Conservation (phyloP, 768 basidiomycete species). For the Hortiboletus campestris region DNA sequence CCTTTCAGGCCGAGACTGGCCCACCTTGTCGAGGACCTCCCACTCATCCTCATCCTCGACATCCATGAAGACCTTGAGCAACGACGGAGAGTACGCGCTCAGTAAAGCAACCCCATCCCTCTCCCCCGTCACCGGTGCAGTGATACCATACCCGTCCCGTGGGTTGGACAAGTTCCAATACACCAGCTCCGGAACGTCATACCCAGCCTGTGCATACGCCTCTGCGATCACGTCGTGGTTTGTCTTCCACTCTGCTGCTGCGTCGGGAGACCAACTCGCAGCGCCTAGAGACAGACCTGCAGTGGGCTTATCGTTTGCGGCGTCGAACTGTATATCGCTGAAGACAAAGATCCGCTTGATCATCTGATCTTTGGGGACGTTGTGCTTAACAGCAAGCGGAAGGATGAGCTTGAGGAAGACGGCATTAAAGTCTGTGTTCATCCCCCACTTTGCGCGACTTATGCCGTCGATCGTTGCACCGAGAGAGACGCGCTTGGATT, state of each 20-base stretch:
- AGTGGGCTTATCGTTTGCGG: not conserved
- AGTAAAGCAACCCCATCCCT: conserved; percentile 64
- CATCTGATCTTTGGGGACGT: conserved; percentile 67
- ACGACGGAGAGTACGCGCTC: conserved; percentile 65
- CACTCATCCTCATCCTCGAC: conserved; percentile 39
- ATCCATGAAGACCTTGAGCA: conserved; percentile 74
- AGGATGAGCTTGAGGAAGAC: conserved; percentile 64
- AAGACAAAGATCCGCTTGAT: conserved; percentile 75
- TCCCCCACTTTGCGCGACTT: conserved; percentile 40
- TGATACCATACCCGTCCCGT: conserved; percentile 17
- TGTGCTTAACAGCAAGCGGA: conserved; percentile 53
- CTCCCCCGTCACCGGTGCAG: conserved; percentile 50
- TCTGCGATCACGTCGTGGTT: conserved; percentile 56
- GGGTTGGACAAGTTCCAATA: conserved; percentile 59
- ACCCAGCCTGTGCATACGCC: conserved; percentile 60
- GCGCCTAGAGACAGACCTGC: too few species aligned
- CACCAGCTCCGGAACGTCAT: conserved; percentile 70
- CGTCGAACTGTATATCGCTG: conserved; percentile 78
- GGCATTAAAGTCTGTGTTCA: conserved; percentile 62
- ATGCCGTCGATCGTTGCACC: conserved; percentile 39
- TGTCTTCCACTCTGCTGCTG: conserved; percentile 48
- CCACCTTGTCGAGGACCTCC: conserved; percentile 37
- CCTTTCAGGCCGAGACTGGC: conserved; percentile 22
- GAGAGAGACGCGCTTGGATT: conserved; percentile 29
- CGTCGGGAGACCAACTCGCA: conserved; percentile 1